These are phyloP conservation scores for Clohesyomyces aquaticus DNA, from an alignment of 495 filamentous ascomycete species.

Conservation along the genomic window DNA sequence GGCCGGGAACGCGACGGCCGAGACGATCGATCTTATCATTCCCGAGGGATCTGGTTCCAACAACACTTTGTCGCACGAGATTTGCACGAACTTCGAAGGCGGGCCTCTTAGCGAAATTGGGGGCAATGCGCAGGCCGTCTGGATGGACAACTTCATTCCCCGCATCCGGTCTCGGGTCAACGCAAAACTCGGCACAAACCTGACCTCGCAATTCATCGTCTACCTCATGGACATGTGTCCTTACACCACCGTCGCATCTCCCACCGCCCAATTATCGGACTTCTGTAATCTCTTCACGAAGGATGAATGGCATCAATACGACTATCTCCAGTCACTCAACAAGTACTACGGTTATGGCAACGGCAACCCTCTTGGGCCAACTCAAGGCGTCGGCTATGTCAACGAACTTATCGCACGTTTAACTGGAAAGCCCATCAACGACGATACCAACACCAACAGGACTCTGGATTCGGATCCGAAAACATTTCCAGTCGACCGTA, in stretches of 20 bases:
- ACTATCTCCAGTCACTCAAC: constrained; percentile 72
- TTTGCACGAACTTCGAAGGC: constrained; percentile 66
- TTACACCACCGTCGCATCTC: constrained; percentile 70
- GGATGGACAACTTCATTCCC: constrained; percentile 61
- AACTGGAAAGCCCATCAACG: constrained; percentile 65
- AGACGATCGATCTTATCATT: constrained; percentile 58
- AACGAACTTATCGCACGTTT: constrained; percentile 86
- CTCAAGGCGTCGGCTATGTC: constrained; percentile 80
- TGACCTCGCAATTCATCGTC: constrained; percentile 63
- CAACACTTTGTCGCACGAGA: constrained; percentile 74
- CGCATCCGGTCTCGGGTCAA: constrained; percentile 67
- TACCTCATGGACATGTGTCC: constrained; percentile 84
- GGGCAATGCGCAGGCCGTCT: constrained; percentile 55
- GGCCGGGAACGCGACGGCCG: constrained; percentile 55
- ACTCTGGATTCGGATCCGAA: constrained; percentile 64
- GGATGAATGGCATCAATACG: constrained; percentile 72
- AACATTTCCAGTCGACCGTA: constrained; percentile 70
- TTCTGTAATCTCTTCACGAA: constrained; percentile 75
- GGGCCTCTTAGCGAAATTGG: constrained; percentile 54
- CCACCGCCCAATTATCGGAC: constrained; percentile 52
- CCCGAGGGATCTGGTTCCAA: constrained; percentile 65
- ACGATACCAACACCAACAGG: constrained; percentile 70
- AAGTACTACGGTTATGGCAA: constrained; percentile 82
- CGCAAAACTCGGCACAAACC: constrained; percentile 60
- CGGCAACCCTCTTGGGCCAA: constrained; percentile 75